Base-by-base conservation (phyloP, 164 flowering plant genomes). In the Umbilicus rupestris region DNA sequence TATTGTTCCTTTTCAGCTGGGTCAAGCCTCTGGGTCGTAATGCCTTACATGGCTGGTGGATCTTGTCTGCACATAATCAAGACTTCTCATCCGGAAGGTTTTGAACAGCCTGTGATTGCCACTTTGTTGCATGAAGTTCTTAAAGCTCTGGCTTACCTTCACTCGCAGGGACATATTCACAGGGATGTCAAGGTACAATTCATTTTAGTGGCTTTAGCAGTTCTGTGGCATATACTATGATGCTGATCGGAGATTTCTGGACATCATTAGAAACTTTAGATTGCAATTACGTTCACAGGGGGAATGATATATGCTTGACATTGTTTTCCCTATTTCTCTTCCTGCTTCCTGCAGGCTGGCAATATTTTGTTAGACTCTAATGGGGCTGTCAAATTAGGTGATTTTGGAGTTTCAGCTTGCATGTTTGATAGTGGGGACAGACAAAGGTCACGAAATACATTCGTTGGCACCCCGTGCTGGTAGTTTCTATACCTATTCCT, bases 401-500 rank as follows among this genome's bases (percentile, higher is more conserved):
- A 95, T 69, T 95, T 88, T 81, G 97, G 99, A 58, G 97, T 95
- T 41, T 87, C 97, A 67, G 97, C 99, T 17, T 82, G 94, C 79
- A 84, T 92, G 97, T 92, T 92, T 85, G 97, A 95, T 74, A 68
- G 85, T 55, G 97, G 99, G 63, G 96, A 89, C 76, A 83, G 99
- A 55, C 99, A 87, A 46, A 87, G 87, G 20, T 74, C 97, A 33
- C 84, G 99, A 76, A 92, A 92, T 72, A 89, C 99, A 12, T 95
- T 95, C 79, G 97, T 88, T 63, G 99, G 99, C 66, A 95, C 99
- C 62, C 99, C 99, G 26, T 95, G 99, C 92, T 95, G 97, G 99
- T 88, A 49, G 30, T 44, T 64, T n/a, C 66, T 64, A 64, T 50
- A 15, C 47, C 41, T 29, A 47, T 45, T 28, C 65, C 47, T n/a